Evolutionary conservation across 768 basidiomycete genomes (phyloP).

Genomic region (Russula dissimulans): DNA sequence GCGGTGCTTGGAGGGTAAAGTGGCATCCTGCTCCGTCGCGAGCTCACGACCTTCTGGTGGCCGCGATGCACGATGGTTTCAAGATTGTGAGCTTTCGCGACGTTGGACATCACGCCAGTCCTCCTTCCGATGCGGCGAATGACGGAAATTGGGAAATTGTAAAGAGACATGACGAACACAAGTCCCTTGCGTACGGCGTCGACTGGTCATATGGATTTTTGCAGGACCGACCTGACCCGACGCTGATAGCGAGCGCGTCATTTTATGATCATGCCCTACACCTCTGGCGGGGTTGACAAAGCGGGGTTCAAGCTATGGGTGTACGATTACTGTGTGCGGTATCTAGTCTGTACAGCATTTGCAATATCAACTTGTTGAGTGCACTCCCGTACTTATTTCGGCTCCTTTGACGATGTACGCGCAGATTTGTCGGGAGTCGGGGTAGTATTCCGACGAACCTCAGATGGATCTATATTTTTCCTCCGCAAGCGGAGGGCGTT

Average conservation of each 20-base stretch:
- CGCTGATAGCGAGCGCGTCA: conserved; percentile 77
- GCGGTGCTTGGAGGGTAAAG: conserved; percentile 93
- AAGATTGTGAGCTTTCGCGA: conserved; percentile 57
- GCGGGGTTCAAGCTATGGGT: neutral
- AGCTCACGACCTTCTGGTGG: conserved; percentile 72
- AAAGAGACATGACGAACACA: conserved; percentile 63
- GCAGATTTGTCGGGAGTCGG: conserved; percentile 7
- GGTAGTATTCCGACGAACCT: conserved; percentile 15
- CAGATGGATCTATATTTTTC: conserved; percentile 4
- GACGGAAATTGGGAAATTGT: conserved; percentile 31
- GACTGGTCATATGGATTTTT: conserved; percentile 65
- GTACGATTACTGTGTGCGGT: neutral
- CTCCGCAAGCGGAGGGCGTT: conserved; percentile 40
- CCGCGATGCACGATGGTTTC: conserved; percentile 97
- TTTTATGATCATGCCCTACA: conserved; percentile 89
- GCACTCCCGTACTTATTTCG: neutral
- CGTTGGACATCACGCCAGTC: conserved; percentile 4
- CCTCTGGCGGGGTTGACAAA: conserved; percentile 60
- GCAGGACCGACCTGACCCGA: conserved; percentile 27
- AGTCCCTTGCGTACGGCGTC: conserved; percentile 81
- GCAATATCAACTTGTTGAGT: neutral
- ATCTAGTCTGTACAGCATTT: neutral
- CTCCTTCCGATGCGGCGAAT: neutral
- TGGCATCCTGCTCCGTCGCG: conserved; percentile 80
- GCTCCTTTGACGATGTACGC: neutral